These are phyloP conservation scores for Trametes cubensis DNA, from an alignment of 768 basidiomycete species.

Conservation along the genomic window DNA sequence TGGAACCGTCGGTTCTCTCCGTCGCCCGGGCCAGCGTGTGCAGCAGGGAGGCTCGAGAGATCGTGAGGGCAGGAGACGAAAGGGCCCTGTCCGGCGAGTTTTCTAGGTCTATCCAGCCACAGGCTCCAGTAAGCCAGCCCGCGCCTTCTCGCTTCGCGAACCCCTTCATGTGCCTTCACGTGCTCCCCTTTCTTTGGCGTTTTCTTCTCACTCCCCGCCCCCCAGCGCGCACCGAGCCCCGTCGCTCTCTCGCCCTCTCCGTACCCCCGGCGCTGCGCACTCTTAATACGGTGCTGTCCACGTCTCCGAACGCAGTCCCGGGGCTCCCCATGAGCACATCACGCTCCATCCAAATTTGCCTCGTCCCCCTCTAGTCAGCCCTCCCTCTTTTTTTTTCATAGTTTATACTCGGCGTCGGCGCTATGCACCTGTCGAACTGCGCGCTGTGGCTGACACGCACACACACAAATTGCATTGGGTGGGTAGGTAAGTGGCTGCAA, in stretches of 20 bases:
- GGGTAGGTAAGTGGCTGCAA: no score
- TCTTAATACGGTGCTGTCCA: constrained; percentile 10
- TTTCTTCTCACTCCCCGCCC: constrained; percentile 13
- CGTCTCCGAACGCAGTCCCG: constrained; percentile 8
- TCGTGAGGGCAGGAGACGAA: neutral
- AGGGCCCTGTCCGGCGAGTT: neutral
- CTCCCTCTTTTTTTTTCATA: neutral
- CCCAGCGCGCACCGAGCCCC: no score
- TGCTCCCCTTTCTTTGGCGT: constrained; percentile 2
- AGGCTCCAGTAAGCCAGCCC: neutral
- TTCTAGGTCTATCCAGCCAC: neutral
- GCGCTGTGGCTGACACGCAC: no score
- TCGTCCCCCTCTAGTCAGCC: neutral
- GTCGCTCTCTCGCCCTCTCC: constrained; percentile 8
- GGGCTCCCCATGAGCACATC: neutral
- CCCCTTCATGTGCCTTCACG: constrained; percentile 5
- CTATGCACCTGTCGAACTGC: no score
- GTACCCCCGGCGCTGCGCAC: constrained; percentile 3
- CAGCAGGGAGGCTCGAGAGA: neutral
- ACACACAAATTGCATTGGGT: no score
- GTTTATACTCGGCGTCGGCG: no score
- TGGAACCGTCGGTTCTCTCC: no score
- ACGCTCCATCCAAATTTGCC: neutral
- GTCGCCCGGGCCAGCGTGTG: neutral
- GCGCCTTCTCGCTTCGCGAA: constrained; percentile 4